A percentile compares a stretch with the other conserved stretches of the same genome.
phyloP scores from a whole-genome alignment of 2,329 filamentous ascomycete species.

The Botrytis pseudocinerea region DNA sequence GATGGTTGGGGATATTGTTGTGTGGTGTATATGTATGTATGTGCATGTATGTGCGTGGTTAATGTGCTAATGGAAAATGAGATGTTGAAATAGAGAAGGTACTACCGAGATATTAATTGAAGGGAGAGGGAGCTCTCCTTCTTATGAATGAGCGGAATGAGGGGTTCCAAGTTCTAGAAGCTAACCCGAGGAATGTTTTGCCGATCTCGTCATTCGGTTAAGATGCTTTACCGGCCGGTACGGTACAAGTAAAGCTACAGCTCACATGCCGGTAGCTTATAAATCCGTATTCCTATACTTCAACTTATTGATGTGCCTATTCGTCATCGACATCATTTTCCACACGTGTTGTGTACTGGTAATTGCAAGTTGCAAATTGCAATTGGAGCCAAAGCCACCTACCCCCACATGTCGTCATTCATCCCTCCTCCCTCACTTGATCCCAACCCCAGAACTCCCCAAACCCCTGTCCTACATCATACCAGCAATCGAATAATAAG shows the following conservation, averaged over 20 bases:
- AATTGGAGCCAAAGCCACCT: neutral
- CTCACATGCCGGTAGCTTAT: neutral
- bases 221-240: neutral
- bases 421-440: neutral
- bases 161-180: neutral
- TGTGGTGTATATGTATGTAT: neutral
- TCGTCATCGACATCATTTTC: neutral
- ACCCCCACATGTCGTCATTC: conserved; percentile 1
- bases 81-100: neutral
- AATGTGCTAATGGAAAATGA: neutral
- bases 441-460: neutral
- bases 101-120: neutral
- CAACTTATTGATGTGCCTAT: too few relatives aligned
- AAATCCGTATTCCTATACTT: neutral
- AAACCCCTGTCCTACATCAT: neutral
- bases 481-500: neutral
- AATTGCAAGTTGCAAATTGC: neutral
- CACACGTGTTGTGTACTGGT: neutral
- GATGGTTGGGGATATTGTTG: neutral
- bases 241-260: neutral
- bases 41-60: neutral
- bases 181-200: neutral
- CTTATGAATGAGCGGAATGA: neutral
- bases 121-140: neutral
- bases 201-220: neutral